Conservation (phyloP, 306 rosid species). For the Inga oerstediana region DNA sequence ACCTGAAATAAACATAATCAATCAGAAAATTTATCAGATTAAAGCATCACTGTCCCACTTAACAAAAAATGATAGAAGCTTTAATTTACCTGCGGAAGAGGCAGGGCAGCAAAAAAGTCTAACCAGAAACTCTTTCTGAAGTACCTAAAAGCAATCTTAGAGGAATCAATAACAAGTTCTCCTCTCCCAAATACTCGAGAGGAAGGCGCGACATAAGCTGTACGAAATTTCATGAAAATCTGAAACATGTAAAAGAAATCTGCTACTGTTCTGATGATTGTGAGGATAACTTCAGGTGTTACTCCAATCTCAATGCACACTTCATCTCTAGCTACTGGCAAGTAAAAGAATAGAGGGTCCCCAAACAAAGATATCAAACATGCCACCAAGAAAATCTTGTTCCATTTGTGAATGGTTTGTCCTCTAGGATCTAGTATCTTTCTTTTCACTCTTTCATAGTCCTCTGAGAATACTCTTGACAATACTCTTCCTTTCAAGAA, state of each 20-base stretch:
- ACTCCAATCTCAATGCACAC: conserved; percentile 51
- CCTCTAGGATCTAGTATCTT: conserved; percentile 60
- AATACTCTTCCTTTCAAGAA: conserved; percentile 46
- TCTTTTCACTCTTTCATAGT: conserved; percentile 46
- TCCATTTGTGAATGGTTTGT: conserved; percentile 46
- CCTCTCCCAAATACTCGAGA: conserved; percentile 65
- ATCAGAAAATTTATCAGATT: neutral
- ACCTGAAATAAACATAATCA: conserved; percentile 53
- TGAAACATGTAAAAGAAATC: conserved; percentile 53
- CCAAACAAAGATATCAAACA: conserved; percentile 54
- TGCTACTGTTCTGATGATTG: conserved; percentile 45
- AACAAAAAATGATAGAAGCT: neutral
- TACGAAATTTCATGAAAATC: conserved; percentile 49
- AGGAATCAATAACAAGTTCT: conserved; percentile 53
- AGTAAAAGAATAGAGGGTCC: conserved; percentile 59
- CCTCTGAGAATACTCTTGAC: conserved; percentile 63
- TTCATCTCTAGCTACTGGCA: conserved; percentile 42
- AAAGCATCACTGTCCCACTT: neutral
- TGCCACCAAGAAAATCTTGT: conserved; percentile 54
- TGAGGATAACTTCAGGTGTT: conserved; percentile 44
- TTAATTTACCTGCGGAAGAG: conserved; percentile 51
- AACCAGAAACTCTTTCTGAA: conserved; percentile 51
- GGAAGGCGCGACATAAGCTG: conserved; percentile 65
- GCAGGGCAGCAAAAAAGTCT: conserved; percentile 56
- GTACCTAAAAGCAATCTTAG: conserved; percentile 55